Evolutionary conservation across 805 yeast species (phyloP), one percentile per base, ranked within the genome.

Genomic region (Lachancea waltii): DNA sequence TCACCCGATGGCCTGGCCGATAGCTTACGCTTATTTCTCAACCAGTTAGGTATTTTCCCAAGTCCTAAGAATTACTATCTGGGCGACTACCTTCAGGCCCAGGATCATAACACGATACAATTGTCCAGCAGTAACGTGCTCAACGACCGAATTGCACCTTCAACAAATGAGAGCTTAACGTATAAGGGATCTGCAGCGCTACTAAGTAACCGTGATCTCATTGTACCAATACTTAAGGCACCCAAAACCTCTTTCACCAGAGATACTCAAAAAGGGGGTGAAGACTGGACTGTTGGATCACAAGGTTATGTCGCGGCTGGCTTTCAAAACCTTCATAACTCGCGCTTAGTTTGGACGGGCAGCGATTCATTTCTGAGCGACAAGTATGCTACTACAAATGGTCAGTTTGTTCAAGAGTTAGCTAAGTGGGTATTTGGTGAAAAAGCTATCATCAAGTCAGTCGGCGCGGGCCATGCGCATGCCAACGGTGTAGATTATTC

Each of bases 271-370:
- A 68, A 19, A 48, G 77, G 4, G 82, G 90, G 89, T 73, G 70
- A 66, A 20, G 48, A 78, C 3, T 89, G 95, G 95, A 77, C 84
- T 10, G 66, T 78, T 24, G 96, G 96, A 21, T 68, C 77, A 30
- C 94, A 89, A 63, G 87, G 85, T 4, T 80, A 67, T 57, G 57
- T 84, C 36, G 75, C 79, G 16, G 94, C 77, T 7, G 92, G 79
- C 1, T 73, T 85, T 51, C 99, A 92, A 66, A 81, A 81, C 33
- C 68, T 77, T 40, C 75, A 75, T 55, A 85, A 84, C 54, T 84
- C 95, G 2, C 77, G 98, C 50, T 69, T 77, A 31, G 55, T 72
- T 9, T 86, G 97, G 95, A 51, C 81, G 13, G 97, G 97, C n/a
- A 70, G 82, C 32, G 65, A 64, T 19, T 67, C 69, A 15, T 63